These are phyloP conservation scores for Acaromyces ingoldii DNA, from an alignment of 1,284 basidiomycete genomes.

Conservation along the genomic window DNA sequence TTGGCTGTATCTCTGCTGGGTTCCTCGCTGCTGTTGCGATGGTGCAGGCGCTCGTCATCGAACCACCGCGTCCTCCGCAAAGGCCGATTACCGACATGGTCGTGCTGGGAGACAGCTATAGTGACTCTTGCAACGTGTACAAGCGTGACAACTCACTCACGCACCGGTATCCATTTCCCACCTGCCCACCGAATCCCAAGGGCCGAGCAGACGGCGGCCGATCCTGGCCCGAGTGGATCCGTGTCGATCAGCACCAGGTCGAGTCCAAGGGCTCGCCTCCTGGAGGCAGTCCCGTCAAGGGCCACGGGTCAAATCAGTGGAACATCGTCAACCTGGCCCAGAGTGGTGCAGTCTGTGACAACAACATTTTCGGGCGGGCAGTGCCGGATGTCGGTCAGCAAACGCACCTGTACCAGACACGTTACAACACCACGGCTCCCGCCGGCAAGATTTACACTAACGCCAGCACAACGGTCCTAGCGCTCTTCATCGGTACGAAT, in stretches of 20 bases:
- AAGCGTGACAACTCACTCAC: background rate
- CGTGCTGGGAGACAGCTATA: background rate
- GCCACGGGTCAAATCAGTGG: background rate
- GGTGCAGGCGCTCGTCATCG: too few relatives aligned
- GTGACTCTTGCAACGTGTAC: background rate
- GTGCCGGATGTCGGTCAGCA: background rate
- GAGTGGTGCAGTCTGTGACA: background rate
- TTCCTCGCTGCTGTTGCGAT: too few relatives aligned
- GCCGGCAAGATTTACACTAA: background rate
- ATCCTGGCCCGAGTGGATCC: background rate
- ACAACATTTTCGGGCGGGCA: background rate
- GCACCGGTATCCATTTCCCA: background rate
- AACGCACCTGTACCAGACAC: background rate
- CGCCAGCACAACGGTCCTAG: background rate
- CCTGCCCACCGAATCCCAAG: background rate
- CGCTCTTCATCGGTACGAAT: background rate
- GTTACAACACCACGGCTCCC: background rate
- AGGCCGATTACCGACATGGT: background rate
- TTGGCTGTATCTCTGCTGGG: too few relatives aligned
- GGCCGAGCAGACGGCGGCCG: background rate
- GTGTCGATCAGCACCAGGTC: background rate
- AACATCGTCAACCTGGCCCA: background rate
- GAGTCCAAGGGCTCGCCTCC: background rate
- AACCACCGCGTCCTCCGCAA: too few relatives aligned
- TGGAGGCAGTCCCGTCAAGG: background rate